Percentiles rank a stretch among this genome's conserved stretches.
phyloP scores from a whole-genome alignment of 1,139 yeast genomes.

The Dujonia santamariae region DNA sequence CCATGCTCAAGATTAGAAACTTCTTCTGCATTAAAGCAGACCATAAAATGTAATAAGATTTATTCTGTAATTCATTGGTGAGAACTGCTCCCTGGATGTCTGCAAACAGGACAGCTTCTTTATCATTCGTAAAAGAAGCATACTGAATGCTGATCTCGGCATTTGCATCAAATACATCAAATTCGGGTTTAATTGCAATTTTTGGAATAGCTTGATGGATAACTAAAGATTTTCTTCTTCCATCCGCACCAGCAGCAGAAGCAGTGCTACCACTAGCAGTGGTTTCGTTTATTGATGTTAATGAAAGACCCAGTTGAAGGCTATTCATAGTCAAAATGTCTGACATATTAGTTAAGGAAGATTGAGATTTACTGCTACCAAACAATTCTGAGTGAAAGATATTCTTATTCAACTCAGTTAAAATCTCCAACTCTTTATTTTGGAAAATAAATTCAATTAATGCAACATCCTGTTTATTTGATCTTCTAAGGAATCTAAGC shows the following conservation, averaged over 20 bases:
- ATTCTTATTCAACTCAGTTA: slow-evolving; percentile 37
- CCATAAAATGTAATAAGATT: slow-evolving; percentile 38
- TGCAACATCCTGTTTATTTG: slow-evolving; percentile 27
- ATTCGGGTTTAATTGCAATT: slow-evolving; percentile 32
- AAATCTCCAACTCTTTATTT: slow-evolving; percentile 33
- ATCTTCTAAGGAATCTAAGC: slow-evolving; percentile 25
- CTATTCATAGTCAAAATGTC: slow-evolving; percentile 23
- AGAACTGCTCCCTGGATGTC: slow-evolving; percentile 38
- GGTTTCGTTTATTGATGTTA: slow-evolving; percentile 17
- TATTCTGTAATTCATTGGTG: slow-evolving; percentile 39
- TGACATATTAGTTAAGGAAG: slow-evolving; percentile 33
- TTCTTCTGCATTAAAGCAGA: slow-evolving; percentile 17
- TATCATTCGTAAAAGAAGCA: neutral
- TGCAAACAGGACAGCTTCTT: slow-evolving; percentile 13
- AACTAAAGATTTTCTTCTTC: slow-evolving; percentile 28
- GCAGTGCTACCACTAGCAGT: slow-evolving; percentile 8
- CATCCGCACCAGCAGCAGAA: slow-evolving; percentile 6
- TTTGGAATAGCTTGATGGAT: slow-evolving; percentile 25
- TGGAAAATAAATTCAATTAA: slow-evolving; percentile 32
- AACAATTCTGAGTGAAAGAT: slow-evolving; percentile 33
- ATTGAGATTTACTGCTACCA: slow-evolving; percentile 32
- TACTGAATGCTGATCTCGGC: slow-evolving; percentile 7
- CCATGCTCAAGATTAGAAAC: slow-evolving; percentile 32
- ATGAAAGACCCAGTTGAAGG: slow-evolving; percentile 16
- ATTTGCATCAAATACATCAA: slow-evolving; percentile 11